phyloP scores from a whole-genome alignment of 2,329 filamentous ascomycete genomes.

The Alternaria incomplexa region DNA sequence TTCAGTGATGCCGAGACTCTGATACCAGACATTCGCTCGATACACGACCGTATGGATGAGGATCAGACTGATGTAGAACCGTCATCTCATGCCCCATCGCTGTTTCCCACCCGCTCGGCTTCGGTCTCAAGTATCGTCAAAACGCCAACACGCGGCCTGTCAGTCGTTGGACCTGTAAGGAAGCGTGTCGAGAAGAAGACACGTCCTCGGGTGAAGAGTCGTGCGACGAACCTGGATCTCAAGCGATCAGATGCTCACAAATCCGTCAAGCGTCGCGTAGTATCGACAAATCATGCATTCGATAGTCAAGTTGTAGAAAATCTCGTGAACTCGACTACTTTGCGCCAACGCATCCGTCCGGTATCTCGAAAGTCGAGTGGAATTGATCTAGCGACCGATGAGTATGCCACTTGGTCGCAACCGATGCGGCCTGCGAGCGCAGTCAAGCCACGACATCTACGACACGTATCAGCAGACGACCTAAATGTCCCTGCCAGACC shows the following conservation, averaged over 20 bases:
- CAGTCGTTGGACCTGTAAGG: constrained; percentile 34
- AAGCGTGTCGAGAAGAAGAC: constrained; percentile 24
- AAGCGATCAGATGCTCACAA: constrained; percentile 35
- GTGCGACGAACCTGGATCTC: constrained; percentile 13
- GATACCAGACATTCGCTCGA: constrained; percentile 28
- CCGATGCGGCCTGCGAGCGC: neutral
- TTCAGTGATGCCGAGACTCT: constrained; percentile 41
- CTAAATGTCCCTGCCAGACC: neutral
- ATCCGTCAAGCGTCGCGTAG: constrained; percentile 27
- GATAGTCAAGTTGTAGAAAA: neutral
- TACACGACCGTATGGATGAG: constrained; percentile 19
- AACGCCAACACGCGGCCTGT: constrained; percentile 38
- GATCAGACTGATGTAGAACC: constrained; percentile 29
- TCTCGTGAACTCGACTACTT: neutral
- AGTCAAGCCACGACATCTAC: constrained; percentile 1
- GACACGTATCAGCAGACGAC: constrained; percentile 18
- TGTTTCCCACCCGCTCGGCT: constrained; percentile 17
- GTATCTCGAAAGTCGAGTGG: neutral
- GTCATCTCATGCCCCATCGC: constrained; percentile 11
- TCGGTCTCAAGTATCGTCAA: constrained; percentile 37
- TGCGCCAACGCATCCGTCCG: constrained; percentile 3
- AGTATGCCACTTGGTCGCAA: constrained; percentile 18
- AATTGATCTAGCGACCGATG: neutral
- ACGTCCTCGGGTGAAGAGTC: constrained; percentile 17
- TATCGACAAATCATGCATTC: neutral